phyloP scores from a whole-genome alignment of 2,329 filamentous ascomycete species.

The Botrytis hyacinthi region DNA sequence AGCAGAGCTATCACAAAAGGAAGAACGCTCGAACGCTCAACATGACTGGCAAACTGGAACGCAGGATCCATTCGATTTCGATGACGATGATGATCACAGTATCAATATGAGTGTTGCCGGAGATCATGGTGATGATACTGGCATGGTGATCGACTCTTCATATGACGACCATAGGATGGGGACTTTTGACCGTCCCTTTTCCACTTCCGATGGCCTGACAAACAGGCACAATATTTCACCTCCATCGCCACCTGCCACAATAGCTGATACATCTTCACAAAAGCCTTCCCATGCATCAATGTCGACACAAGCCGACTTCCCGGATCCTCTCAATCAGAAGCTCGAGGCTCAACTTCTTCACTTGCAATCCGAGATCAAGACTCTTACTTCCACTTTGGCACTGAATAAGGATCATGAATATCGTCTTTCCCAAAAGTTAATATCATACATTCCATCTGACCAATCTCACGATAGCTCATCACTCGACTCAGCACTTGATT shows the following conservation, averaged over 20 bases:
- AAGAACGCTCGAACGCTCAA: conserved; percentile 28
- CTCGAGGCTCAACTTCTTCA: conserved; percentile 32
- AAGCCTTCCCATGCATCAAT: conserved; percentile 24
- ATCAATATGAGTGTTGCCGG: conserved; percentile 40
- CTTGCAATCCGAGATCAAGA: conserved; percentile 32
- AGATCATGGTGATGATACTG: conserved; percentile 23
- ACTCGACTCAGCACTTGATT: conserved; percentile 37
- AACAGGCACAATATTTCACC: conserved; percentile 35
- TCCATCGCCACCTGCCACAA: conserved; percentile 36
- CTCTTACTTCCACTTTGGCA: conserved; percentile 31
- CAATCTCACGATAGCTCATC: conserved; percentile 31
- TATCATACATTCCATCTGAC: conserved; percentile 31
- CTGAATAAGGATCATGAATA: conserved; percentile 33
- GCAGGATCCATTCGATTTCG: conserved; percentile 43
- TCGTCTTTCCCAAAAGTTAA: conserved; percentile 35
- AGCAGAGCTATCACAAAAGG: conserved; percentile 31
- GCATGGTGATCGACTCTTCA: conserved; percentile 8
- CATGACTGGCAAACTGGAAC: conserved; percentile 52
- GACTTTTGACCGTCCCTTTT: conserved; percentile 20
- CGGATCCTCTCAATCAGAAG: conserved; percentile 31
- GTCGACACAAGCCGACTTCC: conserved; percentile 29
- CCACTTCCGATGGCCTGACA: conserved; percentile 29
- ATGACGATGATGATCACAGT: conserved; percentile 29
- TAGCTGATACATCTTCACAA: conserved; percentile 36
- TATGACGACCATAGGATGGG: conserved; percentile 2